Conservation (phyloP, 352 stramenopile species). For the Phytopythium aichiense region DNA sequence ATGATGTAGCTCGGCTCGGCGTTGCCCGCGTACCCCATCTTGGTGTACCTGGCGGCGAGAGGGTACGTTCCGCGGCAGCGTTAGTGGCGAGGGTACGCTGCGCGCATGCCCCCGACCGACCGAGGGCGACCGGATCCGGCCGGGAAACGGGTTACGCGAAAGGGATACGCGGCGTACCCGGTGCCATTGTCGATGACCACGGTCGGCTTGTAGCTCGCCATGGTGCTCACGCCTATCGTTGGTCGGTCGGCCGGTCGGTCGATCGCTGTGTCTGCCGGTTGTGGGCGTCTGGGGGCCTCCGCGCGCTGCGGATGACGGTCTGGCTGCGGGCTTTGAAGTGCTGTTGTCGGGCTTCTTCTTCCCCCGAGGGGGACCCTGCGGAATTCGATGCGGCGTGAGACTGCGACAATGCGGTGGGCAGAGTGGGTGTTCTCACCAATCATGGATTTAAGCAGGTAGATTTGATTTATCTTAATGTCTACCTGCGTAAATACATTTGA, state of each 20-base stretch:
- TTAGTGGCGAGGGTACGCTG: not conserved
- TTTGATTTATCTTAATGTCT: too few species aligned
- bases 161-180: constrained; percentile 49
- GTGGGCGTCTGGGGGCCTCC: not conserved
- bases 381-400: too few species aligned
- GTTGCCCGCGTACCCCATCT: constrained; percentile 96
- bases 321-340: constrained; percentile 3
- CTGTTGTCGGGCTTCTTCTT: not conserved
- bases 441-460: too few species aligned
- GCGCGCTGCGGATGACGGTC: not conserved
- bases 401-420: too few species aligned
- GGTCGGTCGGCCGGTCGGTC: not conserved
- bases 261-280: not conserved
- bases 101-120: not conserved
- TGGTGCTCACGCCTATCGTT: constrained; percentile 8
- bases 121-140: constrained; percentile 1
- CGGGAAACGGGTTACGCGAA: not conserved
- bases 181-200: constrained; percentile 97
- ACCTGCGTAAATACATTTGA: too few species aligned
- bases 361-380: too few species aligned
- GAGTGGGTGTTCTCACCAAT: too few species aligned
- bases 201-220: constrained; percentile 86
- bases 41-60: constrained; percentile 88
- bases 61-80: not conserved
- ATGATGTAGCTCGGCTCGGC: constrained; percentile 94